Base-by-base conservation (phyloP, 805 yeast species). In the Suhomyces sp. region DNA sequence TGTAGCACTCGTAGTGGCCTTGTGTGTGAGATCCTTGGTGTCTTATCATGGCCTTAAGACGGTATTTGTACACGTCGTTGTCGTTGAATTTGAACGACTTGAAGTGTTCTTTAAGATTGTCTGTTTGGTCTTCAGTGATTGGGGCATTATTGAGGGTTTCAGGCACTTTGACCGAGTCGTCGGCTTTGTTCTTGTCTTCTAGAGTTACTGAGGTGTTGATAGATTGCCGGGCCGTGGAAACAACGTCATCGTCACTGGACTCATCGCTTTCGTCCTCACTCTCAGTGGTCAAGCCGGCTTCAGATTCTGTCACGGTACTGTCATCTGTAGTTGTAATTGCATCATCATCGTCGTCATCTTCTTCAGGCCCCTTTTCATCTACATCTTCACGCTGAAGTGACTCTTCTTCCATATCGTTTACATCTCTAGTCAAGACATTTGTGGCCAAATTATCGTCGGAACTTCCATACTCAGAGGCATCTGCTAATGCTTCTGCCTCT, bases 1-100 rank as follows among this genome's bases (percentile, higher is more conserved):
- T 85, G 65, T 83, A 90, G 61, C 97, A 89, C 62, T 92, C 96
- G 65, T 91, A 92, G 64, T 92, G 98, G 1, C 98, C 98, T 44
- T 84, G 81, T 19, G 85, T 79, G 68, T 92, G 97, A 1, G 93
- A 84, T 0, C 99, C 99, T 46, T 85, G 83, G 66, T 94, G 98
- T 58, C 91, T 80, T 17, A 94, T 84, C 56, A 90, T 73, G 0
- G 97, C 87, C 56, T 79, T 81, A 36, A 94, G 74, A 54, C 74
- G 73, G 66, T 89, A 91, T 41, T 72, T 77, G 54, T 69, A 72
- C 33, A 64, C 65, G 56, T 72, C 76, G 53, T 74, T 73, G 7
- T 72, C 78, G 58, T 68, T 69, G 64, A 72, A 73, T 55, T 73
- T 69, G 57, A 71, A 60, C 56, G 69, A 53, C 56, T 72, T 62